Evolutionary conservation across 2,329 filamentous ascomycete genomes (phyloP).

Genomic region (Ascochyta clinopodiicola): DNA sequence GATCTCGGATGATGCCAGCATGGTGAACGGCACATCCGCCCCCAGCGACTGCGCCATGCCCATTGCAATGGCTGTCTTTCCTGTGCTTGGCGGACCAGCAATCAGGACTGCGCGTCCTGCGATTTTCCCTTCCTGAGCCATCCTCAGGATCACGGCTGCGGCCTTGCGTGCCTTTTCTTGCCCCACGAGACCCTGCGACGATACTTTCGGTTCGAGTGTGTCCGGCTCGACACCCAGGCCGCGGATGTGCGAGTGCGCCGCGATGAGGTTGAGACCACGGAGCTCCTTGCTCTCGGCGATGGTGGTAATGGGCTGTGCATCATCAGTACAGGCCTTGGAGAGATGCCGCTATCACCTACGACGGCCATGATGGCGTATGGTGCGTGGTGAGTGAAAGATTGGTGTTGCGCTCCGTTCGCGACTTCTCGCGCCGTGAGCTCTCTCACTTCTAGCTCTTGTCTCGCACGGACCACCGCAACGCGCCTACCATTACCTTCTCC

Average conservation of each 20-base stretch:
- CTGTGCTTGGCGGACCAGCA: slow-evolving; percentile 93
- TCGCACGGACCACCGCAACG: not conserved
- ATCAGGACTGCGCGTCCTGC: slow-evolving; percentile 93
- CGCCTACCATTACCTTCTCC: slow-evolving; percentile 11
- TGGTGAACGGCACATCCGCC: slow-evolving; percentile 93
- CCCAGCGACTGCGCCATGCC: slow-evolving; percentile 97
- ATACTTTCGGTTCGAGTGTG: slow-evolving; percentile 82
- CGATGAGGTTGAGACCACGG: slow-evolving; percentile 94
- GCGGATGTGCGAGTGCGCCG: slow-evolving; percentile 96
- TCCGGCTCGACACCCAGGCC: slow-evolving; percentile 92
- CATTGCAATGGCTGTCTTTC: slow-evolving; percentile 98
- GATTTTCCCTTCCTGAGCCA: slow-evolving; percentile 99
- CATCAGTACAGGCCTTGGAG: slow-evolving; percentile 19
- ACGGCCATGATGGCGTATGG: slow-evolving; percentile 39
- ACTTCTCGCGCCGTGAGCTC: slow-evolving; percentile 11
- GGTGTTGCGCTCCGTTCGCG: slow-evolving; percentile 13
- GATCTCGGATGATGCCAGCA: slow-evolving; percentile 93
- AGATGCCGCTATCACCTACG: slow-evolving; percentile 26
- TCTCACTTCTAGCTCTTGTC: slow-evolving; percentile 9
- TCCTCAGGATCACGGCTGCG: slow-evolving; percentile 93
- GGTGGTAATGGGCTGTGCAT: slow-evolving; percentile 67
- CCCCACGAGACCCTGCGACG: slow-evolving; percentile 92
- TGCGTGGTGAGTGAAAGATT: slow-evolving; percentile 1
- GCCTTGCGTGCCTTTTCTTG: slow-evolving; percentile 97
- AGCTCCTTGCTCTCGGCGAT: slow-evolving; percentile 96